phyloP scores from a whole-genome alignment of 768 basidiomycete species.

The Rossbeevera mucosa region DNA sequence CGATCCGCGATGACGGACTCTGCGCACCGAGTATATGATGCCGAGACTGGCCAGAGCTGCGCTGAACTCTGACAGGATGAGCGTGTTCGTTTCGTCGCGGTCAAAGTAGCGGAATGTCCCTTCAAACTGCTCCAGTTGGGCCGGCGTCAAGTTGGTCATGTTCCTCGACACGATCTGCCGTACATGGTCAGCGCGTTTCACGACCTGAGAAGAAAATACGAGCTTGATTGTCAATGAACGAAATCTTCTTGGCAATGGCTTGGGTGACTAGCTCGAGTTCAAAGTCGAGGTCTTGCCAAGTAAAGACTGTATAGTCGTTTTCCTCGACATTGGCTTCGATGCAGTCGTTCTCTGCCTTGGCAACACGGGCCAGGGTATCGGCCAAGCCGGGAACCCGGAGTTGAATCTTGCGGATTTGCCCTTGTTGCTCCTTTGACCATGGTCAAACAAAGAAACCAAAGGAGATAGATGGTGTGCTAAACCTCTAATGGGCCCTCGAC shows the following conservation, averaged over 20 bases:
- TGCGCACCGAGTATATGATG: constrained; percentile 78
- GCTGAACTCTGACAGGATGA: constrained; percentile 81
- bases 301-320: constrained; percentile 92
- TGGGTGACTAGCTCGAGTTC: constrained; percentile 81
- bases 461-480: constrained; percentile 9
- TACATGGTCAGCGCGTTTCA: constrained; percentile 9
- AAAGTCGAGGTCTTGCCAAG: constrained; percentile 83
- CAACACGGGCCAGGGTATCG: constrained; percentile 51
- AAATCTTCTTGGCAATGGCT: constrained; percentile 83
- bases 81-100: constrained; percentile 85
- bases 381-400: constrained; percentile 63
- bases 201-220: not conserved
- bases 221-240: constrained; percentile 95
- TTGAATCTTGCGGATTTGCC: constrained; percentile 59
- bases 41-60: constrained; percentile 93
- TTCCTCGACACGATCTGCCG: constrained; percentile 86
- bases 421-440: constrained; percentile 64
- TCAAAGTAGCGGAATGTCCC: constrained; percentile 98
- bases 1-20: not conserved
- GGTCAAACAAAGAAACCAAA: constrained; percentile 8
- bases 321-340: constrained; percentile 89
- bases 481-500: constrained; percentile 79
- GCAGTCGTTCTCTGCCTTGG: constrained; percentile 70
- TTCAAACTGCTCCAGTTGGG: constrained; percentile 94
- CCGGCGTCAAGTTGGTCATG: constrained; percentile 91